Base-by-base conservation (phyloP, 192 early-diverging fungal species). In the Backusella macrospora region DNA sequence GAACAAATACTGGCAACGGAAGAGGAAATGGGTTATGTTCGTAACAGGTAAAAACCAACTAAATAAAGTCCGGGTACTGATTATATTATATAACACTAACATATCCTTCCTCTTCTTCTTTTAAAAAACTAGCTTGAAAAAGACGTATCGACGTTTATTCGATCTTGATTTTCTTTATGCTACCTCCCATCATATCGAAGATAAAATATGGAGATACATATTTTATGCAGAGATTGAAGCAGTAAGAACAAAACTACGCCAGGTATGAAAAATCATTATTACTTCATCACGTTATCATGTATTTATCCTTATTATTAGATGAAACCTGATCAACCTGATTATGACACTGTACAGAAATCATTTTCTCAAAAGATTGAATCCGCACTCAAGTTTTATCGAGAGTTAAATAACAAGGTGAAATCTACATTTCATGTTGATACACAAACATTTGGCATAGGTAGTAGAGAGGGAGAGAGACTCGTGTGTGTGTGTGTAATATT, bases 161-260 rank as follows among this genome's bases (percentile, higher is more conserved):
- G 66, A 84, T 10, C 78, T 62, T 16, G 86, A 89, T 72, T 64
- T 87, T 9, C 62, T 78, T 48, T 77, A 81, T 64, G 86, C 87
- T 52, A 80, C 76, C 45, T 75, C 84, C 45, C 76, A 85, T 52
- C 80, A 77, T 18, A 83, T 86, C 48, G 86, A 89, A 69, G 87
- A 89, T 59, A 83, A 82, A 67, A 79, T 89, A 34, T 89, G 87
- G 87, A 62, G 87, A 64, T 79, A 86, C 45, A 81, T 87, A 15
- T 82, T 89, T 77, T 86, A 89, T 81, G 77, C 82, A 49, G 76
- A 73, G 49, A 82, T 87, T 23, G 87, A 89, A 74, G 81, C 86
- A 63, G 71, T 81, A n/a, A 74, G 86, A 14, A 72, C 72, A 37
- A 81, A 82, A 42, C 72, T 89, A 43, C 79, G 86, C 49, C 80